Evolutionary conservation across 805 yeast species (phyloP).

Genomic region (Wickerhamiella kurtzmanii): DNA sequence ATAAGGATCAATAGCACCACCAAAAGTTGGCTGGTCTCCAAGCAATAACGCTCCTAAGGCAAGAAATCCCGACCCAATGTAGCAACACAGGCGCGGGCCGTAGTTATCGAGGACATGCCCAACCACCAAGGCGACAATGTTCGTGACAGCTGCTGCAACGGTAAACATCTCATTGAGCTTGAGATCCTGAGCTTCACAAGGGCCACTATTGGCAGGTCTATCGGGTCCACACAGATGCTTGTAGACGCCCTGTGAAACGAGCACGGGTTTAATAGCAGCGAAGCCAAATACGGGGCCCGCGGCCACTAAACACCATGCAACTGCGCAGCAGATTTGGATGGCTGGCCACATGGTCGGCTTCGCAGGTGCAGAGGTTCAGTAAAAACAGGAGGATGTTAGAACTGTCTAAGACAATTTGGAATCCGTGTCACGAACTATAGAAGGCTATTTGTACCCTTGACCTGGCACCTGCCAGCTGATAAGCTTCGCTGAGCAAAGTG

Average conservation of each 20-base stretch:
- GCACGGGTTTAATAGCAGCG: constrained; percentile 82
- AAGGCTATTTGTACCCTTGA: not conserved
- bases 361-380: no score
- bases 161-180: constrained; percentile 74
- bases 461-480: not conserved
- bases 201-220: constrained; percentile 12
- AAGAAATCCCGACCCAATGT: constrained; percentile 53
- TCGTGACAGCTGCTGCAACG: constrained; percentile 74
- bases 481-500: not conserved
- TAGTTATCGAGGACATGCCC: constrained; percentile 63
- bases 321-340: constrained; percentile 55
- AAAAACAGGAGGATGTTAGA: no score
- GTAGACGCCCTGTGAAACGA: constrained; percentile 68
- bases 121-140: constrained; percentile 67
- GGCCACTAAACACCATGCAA: constrained; percentile 74
- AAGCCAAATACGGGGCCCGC: constrained; percentile 94
- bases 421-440: not conserved
- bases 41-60: constrained; percentile 41
- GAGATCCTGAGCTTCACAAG: constrained; percentile 69
- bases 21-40: constrained; percentile 28
- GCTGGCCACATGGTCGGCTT: not conserved
- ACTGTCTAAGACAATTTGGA: no score
- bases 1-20: constrained; percentile 45
- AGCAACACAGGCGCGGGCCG: constrained; percentile 73
- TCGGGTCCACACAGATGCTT: constrained; percentile 36